phyloP scores from a whole-genome alignment of 1,284 basidiomycete genomes.

The Wallemia ichthyophaga region DNA sequence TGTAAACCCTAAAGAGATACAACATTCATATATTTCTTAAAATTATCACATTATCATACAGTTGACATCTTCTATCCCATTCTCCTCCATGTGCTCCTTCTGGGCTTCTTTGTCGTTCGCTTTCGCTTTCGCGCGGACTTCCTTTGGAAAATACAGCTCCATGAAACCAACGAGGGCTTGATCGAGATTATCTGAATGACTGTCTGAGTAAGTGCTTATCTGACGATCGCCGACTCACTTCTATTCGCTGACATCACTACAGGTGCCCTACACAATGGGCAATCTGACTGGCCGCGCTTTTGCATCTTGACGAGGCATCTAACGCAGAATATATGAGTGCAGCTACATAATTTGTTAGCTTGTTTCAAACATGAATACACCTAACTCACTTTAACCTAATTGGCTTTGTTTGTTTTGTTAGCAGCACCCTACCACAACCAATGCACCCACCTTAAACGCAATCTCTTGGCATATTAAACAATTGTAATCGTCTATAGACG shows the following conservation, averaged over 20 bases:
- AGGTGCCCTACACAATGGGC: conserved; percentile 56
- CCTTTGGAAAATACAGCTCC: conserved; percentile 71
- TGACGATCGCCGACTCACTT: conserved; percentile 16
- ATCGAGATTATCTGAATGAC: conserved; percentile 38
- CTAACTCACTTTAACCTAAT: conserved; percentile 27
- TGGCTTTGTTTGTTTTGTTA: conserved; percentile 37
- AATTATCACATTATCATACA: conserved; percentile 2
- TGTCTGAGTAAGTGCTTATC: conserved; percentile 1
- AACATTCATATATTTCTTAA: neutral
- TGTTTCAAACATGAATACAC: neutral
- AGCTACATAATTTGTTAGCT: neutral
- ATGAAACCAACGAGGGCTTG: conserved; percentile 54
- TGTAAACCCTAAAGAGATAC: neutral
- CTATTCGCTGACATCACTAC: conserved; percentile 44
- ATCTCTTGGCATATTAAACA: conserved; percentile 19
- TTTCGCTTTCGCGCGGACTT: conserved; percentile 42
- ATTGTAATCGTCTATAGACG: conserved; percentile 38
- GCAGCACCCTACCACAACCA: conserved; percentile 2
- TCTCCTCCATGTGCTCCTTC: conserved; percentile 34
- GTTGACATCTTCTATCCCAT: conserved; percentile 20
- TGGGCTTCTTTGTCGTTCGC: conserved; percentile 48
- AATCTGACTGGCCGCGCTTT: conserved; percentile 41
- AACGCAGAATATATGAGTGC: neutral
- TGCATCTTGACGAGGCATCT: conserved; percentile 84
- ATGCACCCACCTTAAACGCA: conserved; percentile 11